Evolutionary conservation across 2,329 filamentous ascomycete genomes (phyloP), one percentile per base, ranked within the genome.

Genomic region (Zymoseptoria crescenta): DNA sequence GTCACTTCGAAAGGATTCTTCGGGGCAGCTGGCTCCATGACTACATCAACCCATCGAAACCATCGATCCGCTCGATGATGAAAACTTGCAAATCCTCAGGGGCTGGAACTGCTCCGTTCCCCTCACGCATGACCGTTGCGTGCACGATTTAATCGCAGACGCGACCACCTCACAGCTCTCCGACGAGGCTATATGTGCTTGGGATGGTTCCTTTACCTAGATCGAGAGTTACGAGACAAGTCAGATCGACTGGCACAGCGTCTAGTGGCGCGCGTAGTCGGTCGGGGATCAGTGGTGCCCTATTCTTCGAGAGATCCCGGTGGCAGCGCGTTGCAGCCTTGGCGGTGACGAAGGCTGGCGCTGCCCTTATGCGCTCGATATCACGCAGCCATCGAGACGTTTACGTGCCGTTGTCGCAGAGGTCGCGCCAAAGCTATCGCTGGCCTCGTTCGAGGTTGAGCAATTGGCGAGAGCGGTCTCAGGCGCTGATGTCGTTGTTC

Each of bases 331-430:
- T 57, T 8, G 50, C 58, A 2, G 27, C 54, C 1, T n/a, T 56
- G 10, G 53, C 45, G 3, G 35, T 61, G 3, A 8, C 59, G 16
- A 61, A 61, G 51, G 54, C 54, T 20, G 59, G 59, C 8, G 48
- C 27, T 28, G 56, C 59, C 3, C 2, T 3, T 5, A 56, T 8
- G 6, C 27, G 4, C 13, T 61, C 3, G 52, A 55, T 48, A 6
- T 29, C 20, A 45, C 7, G 13, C 30, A 51, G 16, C 59, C 59
- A 3, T 2, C n/a, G 16, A 4, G 7, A 8, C 49, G 55, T 4
- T 24, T 55, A 2, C 10, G 6, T 2, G n/a, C 5, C 1, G 54
- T 57, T 1, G 20, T 28, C 2, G 9, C 30, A n/a, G 24, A 60
- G 20, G n/a, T 45, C 28, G 7, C 8, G 20, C 8, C 49, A 4